Base-by-base conservation (phyloP, 2,329 filamentous ascomycete genomes). In the Dactylonectria estremocensis region DNA sequence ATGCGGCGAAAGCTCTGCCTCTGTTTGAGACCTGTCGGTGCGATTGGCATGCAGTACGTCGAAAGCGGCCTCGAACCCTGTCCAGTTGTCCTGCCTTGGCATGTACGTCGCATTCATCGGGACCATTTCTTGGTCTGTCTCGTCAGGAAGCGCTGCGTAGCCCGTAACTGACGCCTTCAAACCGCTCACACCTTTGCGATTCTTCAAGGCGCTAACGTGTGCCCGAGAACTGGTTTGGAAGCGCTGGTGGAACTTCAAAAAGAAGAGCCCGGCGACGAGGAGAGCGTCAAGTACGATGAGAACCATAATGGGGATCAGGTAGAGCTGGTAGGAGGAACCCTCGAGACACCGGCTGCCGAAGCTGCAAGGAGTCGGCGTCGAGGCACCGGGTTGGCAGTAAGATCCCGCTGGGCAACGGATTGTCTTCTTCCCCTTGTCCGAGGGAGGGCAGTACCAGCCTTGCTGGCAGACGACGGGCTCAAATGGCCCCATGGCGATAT, bases 331-430 rank as follows among this genome's bases (percentile, higher is more conserved):
- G 1, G 74, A 71, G 3, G 85, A 83, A 1, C 81, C 83, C 54
- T 79, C 80, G 0, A 83, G 84, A 64, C 87, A 89, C 4, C 75
- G 69, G 35, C 86, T 86, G 1, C 84, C 85, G 3, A 78, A 56
- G 16, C 76, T 76, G 66, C 87, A 89, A 11, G 84, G 83, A 3
- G 83, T 85, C 2, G 87, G 85, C 6, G 80, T 77, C 1, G 81
- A 74, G 5, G 84, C 82, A 6, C 87, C 87, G 0, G 82, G 81
- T 33, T 86, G 86, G 67, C 87, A 89, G 69, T 86, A 89, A 3
- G 80, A 80, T 24, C 86, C 86, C 9, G 77, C 66, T 0, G 85
- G 86, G 58, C 87, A 89, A 10, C 66, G 56, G 4, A 84, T 69
- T 49, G 79, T 81, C 61, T 83, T 72, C 48, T 77, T 82, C 10